Conservation (phyloP, 257 asterid genomes). For the Solanum rostratum region DNA sequence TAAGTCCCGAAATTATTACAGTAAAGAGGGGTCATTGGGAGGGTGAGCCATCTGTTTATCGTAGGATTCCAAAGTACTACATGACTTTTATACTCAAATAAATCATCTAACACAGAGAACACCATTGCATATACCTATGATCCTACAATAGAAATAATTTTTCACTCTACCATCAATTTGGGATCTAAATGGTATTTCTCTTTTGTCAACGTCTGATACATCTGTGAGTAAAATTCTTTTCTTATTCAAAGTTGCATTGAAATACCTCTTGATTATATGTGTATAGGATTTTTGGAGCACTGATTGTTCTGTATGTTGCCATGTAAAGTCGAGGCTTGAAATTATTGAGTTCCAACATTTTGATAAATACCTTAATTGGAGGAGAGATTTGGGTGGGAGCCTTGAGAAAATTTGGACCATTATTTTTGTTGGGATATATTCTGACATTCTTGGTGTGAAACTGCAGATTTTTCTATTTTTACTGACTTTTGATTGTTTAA, state of each 20-base stretch:
- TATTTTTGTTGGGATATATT: neutral
- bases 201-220: neutral
- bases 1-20: no score
- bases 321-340: neutral
- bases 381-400: neutral
- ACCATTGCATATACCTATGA: slow-evolving; percentile 23
- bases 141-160: slow-evolving; percentile 2
- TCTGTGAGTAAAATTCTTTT: neutral
- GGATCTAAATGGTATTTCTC: neutral
- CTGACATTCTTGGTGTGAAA: neutral
- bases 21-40: no score
- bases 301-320: neutral
- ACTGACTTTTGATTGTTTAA: neutral
- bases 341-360: neutral
- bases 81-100: slow-evolving; percentile 1
- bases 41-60: slow-evolving; percentile 6
- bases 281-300: neutral
- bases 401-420: neutral
- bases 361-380: slow-evolving; percentile 4
- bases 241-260: neutral
- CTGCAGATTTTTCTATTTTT: no score
- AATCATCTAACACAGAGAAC: slow-evolving; percentile 16
- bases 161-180: neutral
- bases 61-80: slow-evolving; percentile 22
- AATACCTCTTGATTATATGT: neutral